Evolutionary conservation across 495 filamentous ascomycete species (phyloP).

Genomic region (Ascobolus immersus): DNA sequence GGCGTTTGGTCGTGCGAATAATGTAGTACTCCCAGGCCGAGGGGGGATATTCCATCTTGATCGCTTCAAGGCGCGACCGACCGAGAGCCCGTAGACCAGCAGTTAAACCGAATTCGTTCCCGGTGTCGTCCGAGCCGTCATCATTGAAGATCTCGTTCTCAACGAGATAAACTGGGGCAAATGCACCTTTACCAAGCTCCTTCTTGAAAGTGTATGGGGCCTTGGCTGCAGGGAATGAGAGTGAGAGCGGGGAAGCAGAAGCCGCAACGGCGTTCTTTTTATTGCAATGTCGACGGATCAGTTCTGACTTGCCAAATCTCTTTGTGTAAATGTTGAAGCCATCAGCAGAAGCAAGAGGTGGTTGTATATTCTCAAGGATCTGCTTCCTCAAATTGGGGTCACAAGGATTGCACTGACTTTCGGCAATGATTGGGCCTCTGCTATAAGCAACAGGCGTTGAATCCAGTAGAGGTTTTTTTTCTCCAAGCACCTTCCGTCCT

Average conservation of each 20-base stretch:
- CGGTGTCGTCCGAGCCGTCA: conserved; percentile 25
- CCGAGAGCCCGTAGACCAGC: conserved; percentile 3
- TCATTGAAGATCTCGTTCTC: conserved; percentile 36
- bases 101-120: conserved; percentile 17
- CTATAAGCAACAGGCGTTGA: no score
- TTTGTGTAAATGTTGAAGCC: conserved; percentile 49
- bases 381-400: no score
- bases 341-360: conserved; percentile 42
- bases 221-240: no score
- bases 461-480: no score
- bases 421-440: no score
- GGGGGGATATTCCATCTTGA: conserved; percentile 77
- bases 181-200: conserved; percentile 83
- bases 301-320: conserved; percentile 33
- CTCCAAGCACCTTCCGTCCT: no score
- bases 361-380: conserved; percentile 45
- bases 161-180: conserved; percentile 77
- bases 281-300: no score
- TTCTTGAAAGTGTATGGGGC: conserved; percentile 51
- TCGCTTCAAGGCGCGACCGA: conserved; percentile 31
- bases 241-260: no score
- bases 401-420: no score
- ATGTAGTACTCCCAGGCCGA: conserved; percentile 92
- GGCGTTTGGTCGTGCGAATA: conserved; percentile 52
- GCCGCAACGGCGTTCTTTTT: no score